Evolutionary conservation across 2,329 filamentous ascomycete genomes (phyloP), one percentile per base, ranked within the genome.

Genomic region (Nigrospora oryzae): DNA sequence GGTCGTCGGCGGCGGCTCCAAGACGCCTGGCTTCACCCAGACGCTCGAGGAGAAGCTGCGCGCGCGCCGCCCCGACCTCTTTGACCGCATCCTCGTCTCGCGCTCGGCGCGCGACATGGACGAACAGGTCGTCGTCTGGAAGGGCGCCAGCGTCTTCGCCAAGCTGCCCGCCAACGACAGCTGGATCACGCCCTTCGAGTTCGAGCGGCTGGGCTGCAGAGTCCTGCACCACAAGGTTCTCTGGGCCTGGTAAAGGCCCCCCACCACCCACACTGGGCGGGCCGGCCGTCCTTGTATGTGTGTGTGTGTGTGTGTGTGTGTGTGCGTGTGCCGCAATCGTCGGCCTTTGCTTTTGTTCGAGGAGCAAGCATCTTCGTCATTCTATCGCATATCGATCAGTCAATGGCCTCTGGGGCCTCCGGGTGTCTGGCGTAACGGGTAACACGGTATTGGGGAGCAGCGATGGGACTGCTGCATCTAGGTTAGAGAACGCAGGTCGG

Each of bases 71-170:
- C 78, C 78, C 4, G 80, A 83, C 51, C 64, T 84, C 38, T 64
- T 65, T 16, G 81, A 83, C 31, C 70, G 73, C 48, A 80, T 83
- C 49, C 65, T 82, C 19, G 79, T 83, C 43, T 81, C 78, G 49
- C 71, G 75, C 49, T 93, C 74, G 74, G 93, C 93, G 0, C 75
- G 91, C 56, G 93, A 98, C 56, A 84, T 98, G 70, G 93, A 98
- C 65, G 89, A 93, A 48, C 89, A 96, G 66, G 90, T 97, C n/a
- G 86, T 97, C 43, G 83, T 84, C 10, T 98, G 93, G 93, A 98
- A 98, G 74, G 93, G 93, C 4, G 93, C 88, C 1, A 95, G 89
- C 61, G 90, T 98, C 14, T 98, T 96, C 71, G 90, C 89, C 3
- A 89, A 95, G 68, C 69, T 97, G 54, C 79, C 83, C 38, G 90